Conservation (phyloP, 2,329 filamentous ascomycete species). For the Mycosphaerelloides madeirae region DNA sequence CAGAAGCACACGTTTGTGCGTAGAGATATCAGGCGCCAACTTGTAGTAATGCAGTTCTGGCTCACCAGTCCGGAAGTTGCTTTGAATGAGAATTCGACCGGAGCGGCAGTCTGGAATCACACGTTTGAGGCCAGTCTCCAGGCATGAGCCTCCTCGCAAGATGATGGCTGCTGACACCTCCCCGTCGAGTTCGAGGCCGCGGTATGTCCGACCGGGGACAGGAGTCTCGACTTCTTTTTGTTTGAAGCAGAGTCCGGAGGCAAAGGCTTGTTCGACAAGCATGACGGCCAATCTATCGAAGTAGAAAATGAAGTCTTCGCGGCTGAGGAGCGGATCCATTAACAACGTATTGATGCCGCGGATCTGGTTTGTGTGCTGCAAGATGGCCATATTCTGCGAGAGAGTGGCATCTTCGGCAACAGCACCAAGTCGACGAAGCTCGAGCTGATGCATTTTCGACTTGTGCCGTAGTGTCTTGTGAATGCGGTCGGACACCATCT, state of each 20-base stretch:
- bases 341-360: conserved; percentile 87
- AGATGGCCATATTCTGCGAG: conserved; percentile 67
- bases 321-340: conserved; percentile 68
- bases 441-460: conserved; percentile 74
- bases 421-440: conserved; percentile 69
- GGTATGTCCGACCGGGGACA: conserved; percentile 58
- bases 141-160: conserved; percentile 79
- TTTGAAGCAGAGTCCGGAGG: conserved; percentile 65
- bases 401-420: conserved; percentile 64
- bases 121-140: conserved; percentile 81
- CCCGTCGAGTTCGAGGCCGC: conserved; percentile 65
- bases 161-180: conserved; percentile 80
- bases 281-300: conserved; percentile 86
- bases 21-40: conserved; percentile 66
- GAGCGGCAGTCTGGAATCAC: conserved; percentile 91
- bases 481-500: conserved; percentile 90
- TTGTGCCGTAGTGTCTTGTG: conserved; percentile 82
- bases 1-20: conserved; percentile 76
- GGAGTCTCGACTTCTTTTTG: conserved; percentile 65
- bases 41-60: conserved; percentile 89
- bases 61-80: conserved; percentile 71
- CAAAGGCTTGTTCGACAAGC: conserved; percentile 76
- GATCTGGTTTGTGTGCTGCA: conserved; percentile 75
- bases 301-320: conserved; percentile 96
- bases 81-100: conserved; percentile 85